Evolutionary conservation across 257 asterid species (phyloP).

Genomic region (Coffea canephora): DNA sequence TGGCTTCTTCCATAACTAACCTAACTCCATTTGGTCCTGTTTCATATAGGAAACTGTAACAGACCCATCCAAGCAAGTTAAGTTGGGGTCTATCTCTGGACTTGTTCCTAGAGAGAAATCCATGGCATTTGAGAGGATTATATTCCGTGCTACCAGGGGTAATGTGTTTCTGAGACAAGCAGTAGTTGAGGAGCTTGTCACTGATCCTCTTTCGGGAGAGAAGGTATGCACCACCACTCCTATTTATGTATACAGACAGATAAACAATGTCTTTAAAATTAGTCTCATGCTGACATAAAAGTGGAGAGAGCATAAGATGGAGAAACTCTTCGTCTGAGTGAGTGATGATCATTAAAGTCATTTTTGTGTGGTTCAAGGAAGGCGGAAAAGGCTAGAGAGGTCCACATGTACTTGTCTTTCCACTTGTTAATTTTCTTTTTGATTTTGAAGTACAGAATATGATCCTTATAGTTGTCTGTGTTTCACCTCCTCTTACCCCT

Average conservation of each 20-base stretch:
- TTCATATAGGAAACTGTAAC: conserved; percentile 45
- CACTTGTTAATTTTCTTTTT: not conserved
- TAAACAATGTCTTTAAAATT: not conserved
- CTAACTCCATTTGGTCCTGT: conserved; percentile 16
- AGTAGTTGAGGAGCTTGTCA: conserved; percentile 70
- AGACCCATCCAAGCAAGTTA: conserved; percentile 93
- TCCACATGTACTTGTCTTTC: not conserved
- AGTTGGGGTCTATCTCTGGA: conserved; percentile 83
- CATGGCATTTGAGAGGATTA: conserved; percentile 93
- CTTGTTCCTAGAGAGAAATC: conserved; percentile 91
- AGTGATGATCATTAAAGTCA: not conserved
- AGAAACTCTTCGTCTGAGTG: not conserved
- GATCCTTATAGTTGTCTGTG: not conserved
- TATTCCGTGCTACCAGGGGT: conserved; percentile 99
- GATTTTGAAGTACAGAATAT: not conserved
- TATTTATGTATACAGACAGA: not conserved
- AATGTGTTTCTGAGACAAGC: conserved; percentile 84
- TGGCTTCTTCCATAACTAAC: not conserved
- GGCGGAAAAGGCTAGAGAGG: not conserved
- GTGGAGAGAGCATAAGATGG: not conserved
- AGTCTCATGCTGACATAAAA: not conserved
- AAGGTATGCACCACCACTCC: conserved; percentile 50
- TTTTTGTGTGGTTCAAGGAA: not conserved
- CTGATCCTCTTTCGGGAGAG: conserved; percentile 91
- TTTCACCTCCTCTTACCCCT: not conserved